A percentile compares a stretch with the other conserved stretches of the same genome.
Evolutionary conservation across 805 yeast species (phyloP).

Genomic region (Lipomyces yamadae): DNA sequence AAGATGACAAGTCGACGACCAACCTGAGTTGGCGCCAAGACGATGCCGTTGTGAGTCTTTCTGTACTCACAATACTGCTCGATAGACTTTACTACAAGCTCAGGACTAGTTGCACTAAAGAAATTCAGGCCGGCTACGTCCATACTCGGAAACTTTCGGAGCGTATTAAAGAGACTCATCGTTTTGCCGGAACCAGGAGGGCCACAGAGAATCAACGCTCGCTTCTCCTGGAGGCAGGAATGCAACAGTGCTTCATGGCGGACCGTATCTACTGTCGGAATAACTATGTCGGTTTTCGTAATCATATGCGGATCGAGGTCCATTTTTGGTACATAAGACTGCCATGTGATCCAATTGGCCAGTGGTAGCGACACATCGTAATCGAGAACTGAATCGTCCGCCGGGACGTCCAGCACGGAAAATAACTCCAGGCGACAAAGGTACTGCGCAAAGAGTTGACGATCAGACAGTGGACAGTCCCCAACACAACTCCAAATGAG

Average conservation of each 20-base stretch:
- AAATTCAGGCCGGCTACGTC: constrained; percentile 75
- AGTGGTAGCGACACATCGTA: constrained; percentile 53
- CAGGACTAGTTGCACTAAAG: constrained; percentile 77
- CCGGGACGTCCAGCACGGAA: constrained; percentile 32
- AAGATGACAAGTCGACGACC: constrained; percentile 80
- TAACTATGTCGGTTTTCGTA: constrained; percentile 62
- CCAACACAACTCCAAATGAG: constrained; percentile 71
- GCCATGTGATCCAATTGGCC: constrained; percentile 55
- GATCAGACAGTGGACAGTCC: constrained; percentile 51
- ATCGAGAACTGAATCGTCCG: constrained; percentile 47
- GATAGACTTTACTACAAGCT: constrained; percentile 61
- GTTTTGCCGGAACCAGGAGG: constrained; percentile 99
- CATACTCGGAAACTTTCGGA: constrained; percentile 61
- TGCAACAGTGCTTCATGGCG: constrained; percentile 67
- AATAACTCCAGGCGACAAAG: constrained; percentile 41
- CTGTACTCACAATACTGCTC: constrained; percentile 74
- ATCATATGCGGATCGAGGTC: constrained; percentile 65
- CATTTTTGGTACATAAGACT: constrained; percentile 48
- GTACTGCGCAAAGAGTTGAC: constrained; percentile 48
- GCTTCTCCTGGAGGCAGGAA: constrained; percentile 59
- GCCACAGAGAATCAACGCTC: constrained; percentile 78
- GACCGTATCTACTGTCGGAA: constrained; percentile 80
- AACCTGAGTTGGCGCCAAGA: constrained; percentile 60
- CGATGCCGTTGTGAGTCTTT: constrained; percentile 56
- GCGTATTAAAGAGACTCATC: constrained; percentile 77